These are phyloP conservation scores for Circinella minor DNA, from an alignment of 371 early-diverging fungal genomes.

Conservation along the genomic window DNA sequence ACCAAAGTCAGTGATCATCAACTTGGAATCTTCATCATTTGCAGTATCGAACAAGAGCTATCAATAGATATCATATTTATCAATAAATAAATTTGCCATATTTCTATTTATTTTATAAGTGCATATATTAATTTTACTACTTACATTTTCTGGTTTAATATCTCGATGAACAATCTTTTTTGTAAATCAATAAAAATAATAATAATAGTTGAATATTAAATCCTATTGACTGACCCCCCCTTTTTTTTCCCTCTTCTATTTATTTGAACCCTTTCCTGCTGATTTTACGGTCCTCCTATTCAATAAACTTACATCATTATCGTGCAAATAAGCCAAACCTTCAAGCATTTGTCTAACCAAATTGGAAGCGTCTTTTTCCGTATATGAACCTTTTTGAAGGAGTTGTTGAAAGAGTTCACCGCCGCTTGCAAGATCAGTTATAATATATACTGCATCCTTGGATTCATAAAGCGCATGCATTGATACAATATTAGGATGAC, in stretches of 20 bases:
- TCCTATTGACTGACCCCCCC: background rate
- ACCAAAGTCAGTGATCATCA: constrained; percentile 85
- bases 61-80: too few relatives aligned
- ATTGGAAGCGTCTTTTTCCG: constrained; percentile 74
- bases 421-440: constrained; percentile 87
- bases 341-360: constrained; percentile 75
- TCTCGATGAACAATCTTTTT: constrained; percentile 85
- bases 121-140: background rate
- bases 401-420: constrained; percentile 89
- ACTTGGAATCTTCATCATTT: constrained; percentile 47
- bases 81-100: too few relatives aligned
- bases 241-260: background rate
- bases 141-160: constrained; percentile 83
- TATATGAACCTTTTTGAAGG: constrained; percentile 76
- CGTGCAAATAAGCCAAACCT: constrained; percentile 83
- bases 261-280: background rate
- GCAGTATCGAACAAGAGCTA: constrained; percentile 64
- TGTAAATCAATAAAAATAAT: background rate
- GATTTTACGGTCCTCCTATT: background rate
- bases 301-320: constrained; percentile 54
- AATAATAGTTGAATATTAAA: background rate
- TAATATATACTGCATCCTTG: constrained; percentile 79
- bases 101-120: too few relatives aligned
- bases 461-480: constrained; percentile 81
- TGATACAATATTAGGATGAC: constrained; percentile 82